Conservation (phyloP, 73 alveolate genomes). For the Tetrahymena elliotti region DNA sequence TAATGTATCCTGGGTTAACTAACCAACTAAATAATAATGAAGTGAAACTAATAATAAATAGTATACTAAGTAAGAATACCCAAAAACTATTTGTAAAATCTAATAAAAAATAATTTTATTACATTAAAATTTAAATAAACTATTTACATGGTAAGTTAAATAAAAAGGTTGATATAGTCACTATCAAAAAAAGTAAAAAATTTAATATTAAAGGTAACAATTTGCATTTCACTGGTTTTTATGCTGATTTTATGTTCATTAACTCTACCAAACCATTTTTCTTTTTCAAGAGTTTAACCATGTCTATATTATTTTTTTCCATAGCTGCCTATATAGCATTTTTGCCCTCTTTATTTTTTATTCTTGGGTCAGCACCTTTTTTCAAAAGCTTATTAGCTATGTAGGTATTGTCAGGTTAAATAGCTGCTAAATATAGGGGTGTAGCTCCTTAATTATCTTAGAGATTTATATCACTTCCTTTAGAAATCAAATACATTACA, state of each 20-base stretch:
- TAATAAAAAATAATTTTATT: background rate
- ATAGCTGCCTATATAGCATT: background rate
- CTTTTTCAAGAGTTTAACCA: background rate
- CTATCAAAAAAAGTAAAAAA: background rate
- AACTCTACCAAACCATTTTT: background rate
- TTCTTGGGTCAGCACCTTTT: background rate
- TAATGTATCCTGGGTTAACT: background rate
- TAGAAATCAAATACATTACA: background rate
- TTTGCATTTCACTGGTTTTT: background rate
- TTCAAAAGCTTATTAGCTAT: background rate
- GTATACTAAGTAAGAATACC: background rate
- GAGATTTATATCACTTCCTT: background rate
- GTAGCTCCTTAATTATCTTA: background rate
- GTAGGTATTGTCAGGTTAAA: background rate
- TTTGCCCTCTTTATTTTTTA: background rate
- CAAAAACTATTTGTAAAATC: background rate
- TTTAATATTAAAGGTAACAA: background rate
- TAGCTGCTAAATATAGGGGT: background rate
- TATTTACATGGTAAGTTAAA: background rate
- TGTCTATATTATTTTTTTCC: background rate
- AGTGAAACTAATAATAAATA: background rate
- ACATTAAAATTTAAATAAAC: background rate
- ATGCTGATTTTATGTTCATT: background rate
- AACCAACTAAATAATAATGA: background rate
- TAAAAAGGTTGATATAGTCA: background rate